Base-by-base conservation (phyloP, 352 stramenopile species). In the Globisporangium barbulae region DNA sequence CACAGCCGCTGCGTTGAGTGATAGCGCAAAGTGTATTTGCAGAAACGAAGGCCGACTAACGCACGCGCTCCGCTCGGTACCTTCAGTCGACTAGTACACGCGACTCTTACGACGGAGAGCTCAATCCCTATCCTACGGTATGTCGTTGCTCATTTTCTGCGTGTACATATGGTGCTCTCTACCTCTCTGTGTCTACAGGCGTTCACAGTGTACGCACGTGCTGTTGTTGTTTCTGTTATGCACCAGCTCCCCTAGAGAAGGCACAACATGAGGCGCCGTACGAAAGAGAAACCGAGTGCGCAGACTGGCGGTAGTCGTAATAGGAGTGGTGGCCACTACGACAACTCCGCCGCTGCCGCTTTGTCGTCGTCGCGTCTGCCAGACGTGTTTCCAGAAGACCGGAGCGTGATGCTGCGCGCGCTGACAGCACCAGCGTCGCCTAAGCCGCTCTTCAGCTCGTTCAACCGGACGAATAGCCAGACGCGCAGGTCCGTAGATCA, bases 361-460 rank as follows among this genome's bases (percentile, higher is more conserved):
- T 21, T 25, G n/a, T 33, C 30, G 25, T 22, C 45, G 21, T 25
- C 12, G 30, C 30, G 21, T 2, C 39, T 65, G 12, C 60, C 60
- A 2, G 60, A 60, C 21, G 41, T 61, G 15, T n/a, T 59, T 15
- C 39, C 41, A 19, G 50, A 54, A 12, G 60, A 47, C 22, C 52
- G 41, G 22, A 59, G 50, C 30, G 12, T 60, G 9, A 54, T 50
- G 8, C 60, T 41, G 22, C 60, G 60, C 42, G 50, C 60, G 2
- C 25, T 37, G 13, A 42, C 33, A 12, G 8, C 35, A 1, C 49
- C 39, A 5, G 28, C 30, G 19, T 48, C 50, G 8, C 39, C 60
- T 7, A 59, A 59, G 21, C n/a, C 41, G 41, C 60, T 65, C 8
- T 54, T 60, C 53, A 64, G 59, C 59, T 65, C 52, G 6, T 31